phyloP scores from a whole-genome alignment of 2,329 filamentous ascomycete genomes.

The Epichloe coenophiala region DNA sequence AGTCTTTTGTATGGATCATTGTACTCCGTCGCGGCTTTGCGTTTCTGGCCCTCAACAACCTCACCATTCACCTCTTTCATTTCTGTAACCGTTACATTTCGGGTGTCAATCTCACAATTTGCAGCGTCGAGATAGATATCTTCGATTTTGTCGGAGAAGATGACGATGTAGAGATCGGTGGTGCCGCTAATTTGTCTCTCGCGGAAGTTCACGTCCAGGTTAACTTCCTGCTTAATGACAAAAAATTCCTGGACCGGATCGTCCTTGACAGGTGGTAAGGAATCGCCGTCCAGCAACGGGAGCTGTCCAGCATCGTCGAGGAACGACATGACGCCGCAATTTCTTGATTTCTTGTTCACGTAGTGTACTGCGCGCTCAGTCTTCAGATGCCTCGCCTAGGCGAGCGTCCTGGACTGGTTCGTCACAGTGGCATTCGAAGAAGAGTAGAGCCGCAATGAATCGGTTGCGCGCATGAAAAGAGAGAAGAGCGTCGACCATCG shows the following conservation, averaged over 20 bases:
- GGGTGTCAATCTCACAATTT: constrained; percentile 43
- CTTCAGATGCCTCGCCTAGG: constrained; percentile 3
- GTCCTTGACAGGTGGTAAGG: constrained; percentile 21
- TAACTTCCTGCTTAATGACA: constrained; percentile 73
- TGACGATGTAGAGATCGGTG: constrained; percentile 67
- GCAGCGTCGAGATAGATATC: constrained; percentile 48
- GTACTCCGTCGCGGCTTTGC: constrained; percentile 31
- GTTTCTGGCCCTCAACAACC: constrained; percentile 20
- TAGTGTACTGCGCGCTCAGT: neutral
- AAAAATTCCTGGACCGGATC: constrained; percentile 26
- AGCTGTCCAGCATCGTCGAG: constrained; percentile 9
- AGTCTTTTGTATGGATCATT: constrained; percentile 57
- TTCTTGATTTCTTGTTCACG: neutral
- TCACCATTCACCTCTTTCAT: constrained; percentile 23
- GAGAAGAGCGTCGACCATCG: neutral
- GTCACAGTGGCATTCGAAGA: constrained; percentile 2
- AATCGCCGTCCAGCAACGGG: constrained; percentile 19
- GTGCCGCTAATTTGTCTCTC: constrained; percentile 61
- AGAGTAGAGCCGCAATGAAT: neutral
- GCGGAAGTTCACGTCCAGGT: constrained; percentile 78
- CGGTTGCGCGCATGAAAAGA: constrained; percentile 1
- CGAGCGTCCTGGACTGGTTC: constrained; percentile 1
- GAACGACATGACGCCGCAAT: constrained; percentile 4
- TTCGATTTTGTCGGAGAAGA: constrained; percentile 43
- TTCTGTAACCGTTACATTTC: constrained; percentile 37